Conservation (phyloP, 1,284 basidiomycete species). For the Apiotrichum mycotoxinovorans region DNA sequence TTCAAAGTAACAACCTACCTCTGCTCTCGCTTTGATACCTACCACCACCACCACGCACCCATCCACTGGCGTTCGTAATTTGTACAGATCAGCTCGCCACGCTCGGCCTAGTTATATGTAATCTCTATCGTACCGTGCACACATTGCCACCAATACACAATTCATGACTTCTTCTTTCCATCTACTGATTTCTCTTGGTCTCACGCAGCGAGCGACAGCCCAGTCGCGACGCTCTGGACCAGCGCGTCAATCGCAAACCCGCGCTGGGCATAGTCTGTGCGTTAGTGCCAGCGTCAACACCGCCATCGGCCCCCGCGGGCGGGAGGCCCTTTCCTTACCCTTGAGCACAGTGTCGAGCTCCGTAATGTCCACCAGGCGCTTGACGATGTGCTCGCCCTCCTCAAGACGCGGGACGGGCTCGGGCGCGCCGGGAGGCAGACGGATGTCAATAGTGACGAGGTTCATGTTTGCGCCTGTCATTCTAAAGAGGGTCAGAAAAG, state of each 20-base stretch:
- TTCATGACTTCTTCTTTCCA: too few species aligned
- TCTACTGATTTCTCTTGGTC: not conserved
- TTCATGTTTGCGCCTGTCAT: conserved; percentile 54
- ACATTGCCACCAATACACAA: too few species aligned
- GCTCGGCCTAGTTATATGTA: not conserved
- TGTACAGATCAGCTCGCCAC: not conserved
- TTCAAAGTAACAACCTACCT: too few species aligned
- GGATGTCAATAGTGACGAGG: conserved; percentile 51
- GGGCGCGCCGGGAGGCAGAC: conserved; percentile 46
- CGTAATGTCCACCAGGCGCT: conserved; percentile 64
- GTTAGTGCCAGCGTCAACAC: too few species aligned
- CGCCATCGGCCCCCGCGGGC: too few species aligned
- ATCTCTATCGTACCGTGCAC: not conserved
- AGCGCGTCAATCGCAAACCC: conserved; percentile 75
- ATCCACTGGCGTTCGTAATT: too few species aligned
- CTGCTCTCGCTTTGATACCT: too few species aligned
- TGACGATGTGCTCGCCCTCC: conserved; percentile 74
- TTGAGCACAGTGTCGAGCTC: conserved; percentile 62
- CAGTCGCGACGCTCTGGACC: conserved; percentile 67
- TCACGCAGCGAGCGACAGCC: conserved; percentile 58
- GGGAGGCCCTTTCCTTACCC: too few species aligned
- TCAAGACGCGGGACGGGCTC: conserved; percentile 48
- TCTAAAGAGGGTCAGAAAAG: conserved; percentile 21
- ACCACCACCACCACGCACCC: too few species aligned
- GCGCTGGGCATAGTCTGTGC: conserved; percentile 68